These are phyloP conservation scores for Hyaloscypha hepaticicola DNA, from an alignment of 495 filamentous ascomycete species.

Conservation along the genomic window DNA sequence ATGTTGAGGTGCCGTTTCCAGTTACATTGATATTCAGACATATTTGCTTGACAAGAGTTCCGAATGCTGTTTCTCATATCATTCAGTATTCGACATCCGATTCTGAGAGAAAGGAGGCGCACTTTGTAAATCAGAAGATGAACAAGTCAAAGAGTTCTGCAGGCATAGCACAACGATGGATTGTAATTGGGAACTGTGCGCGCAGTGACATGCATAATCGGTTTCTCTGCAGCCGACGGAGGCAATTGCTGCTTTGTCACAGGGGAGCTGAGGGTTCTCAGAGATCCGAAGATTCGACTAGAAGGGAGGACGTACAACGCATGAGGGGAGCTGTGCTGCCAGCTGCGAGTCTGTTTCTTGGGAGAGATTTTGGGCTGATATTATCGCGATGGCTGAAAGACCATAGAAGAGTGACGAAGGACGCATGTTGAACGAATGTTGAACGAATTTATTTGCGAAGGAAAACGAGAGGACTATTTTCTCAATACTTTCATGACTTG, in stretches of 20 bases:
- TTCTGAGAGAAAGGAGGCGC: neutral
- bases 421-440: neutral
- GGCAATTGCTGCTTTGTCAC: conserved; percentile 7
- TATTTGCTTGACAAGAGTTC: neutral
- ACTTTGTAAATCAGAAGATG: conserved; percentile 1
- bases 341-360: conserved; percentile 8
- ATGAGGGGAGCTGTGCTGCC: conserved; percentile 9
- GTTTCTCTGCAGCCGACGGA: conserved; percentile 3
- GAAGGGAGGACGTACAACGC: neutral
- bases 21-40: neutral
- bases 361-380: neutral
- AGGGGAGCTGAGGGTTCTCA: neutral
- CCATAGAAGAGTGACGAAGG: neutral
- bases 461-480: neutral
- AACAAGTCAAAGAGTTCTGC: neutral
- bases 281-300: neutral
- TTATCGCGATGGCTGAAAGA: neutral
- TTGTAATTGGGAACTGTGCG: neutral
- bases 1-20: neutral
- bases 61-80: conserved; percentile 5
- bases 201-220: conserved; percentile 12
- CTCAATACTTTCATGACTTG: neutral
- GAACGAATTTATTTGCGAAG: neutral
- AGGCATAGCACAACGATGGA: conserved; percentile 1
- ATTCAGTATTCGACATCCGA: neutral